Evolutionary conservation across 2,329 filamentous ascomycete genomes (phyloP), one percentile per base, ranked within the genome.

Genomic region (Cercospora canescens): DNA sequence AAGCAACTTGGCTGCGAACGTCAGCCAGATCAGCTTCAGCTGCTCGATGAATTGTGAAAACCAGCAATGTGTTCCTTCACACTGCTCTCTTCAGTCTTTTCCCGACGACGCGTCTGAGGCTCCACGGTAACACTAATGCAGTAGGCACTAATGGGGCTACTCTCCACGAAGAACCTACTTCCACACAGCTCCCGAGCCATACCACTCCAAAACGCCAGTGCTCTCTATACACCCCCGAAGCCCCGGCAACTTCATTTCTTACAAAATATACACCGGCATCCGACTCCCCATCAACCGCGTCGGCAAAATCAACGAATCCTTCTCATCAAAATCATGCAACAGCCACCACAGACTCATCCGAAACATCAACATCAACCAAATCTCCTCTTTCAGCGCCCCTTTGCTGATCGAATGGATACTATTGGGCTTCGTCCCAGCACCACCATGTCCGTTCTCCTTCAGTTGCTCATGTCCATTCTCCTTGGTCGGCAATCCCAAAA

Each of bases 261-360:
- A 65, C 41, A 67, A 35, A 12, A 67, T 65, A 37, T 60, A 58
- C n/a, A 65, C 66, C 9, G 66, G 66, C 62, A 67, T 63, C 52
- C 66, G 48, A 34, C 35, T 60, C 28, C 60, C 66, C 45, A 45
- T 67, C 66, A 64, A 60, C 56, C 59, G 60, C 34, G 59, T 50
- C 24, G 64, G 54, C 16, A 67, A n/a, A n/a, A 65, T 61, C 37
- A 60, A 60, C 11, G 32, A 14, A 41, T 65, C 59, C 8, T 52
- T 60, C 45, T 65, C 59, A 50, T 67, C 62, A 52, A 67, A 67
- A 18, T 67, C 66, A 57, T 65, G 66, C 55, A 67, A 35, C 32
- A 52, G 32, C 66, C 62, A 67, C 66, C 66, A 67, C 28, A 61
- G 52, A 63, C 62, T 60, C 59, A 64, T 52, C 28, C 66, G 26